Percentiles rank a stretch among this genome's conserved stretches.
Evolutionary conservation across 1,139 yeast species (phyloP).

Genomic region (Lodderomyces jiufengensis): DNA sequence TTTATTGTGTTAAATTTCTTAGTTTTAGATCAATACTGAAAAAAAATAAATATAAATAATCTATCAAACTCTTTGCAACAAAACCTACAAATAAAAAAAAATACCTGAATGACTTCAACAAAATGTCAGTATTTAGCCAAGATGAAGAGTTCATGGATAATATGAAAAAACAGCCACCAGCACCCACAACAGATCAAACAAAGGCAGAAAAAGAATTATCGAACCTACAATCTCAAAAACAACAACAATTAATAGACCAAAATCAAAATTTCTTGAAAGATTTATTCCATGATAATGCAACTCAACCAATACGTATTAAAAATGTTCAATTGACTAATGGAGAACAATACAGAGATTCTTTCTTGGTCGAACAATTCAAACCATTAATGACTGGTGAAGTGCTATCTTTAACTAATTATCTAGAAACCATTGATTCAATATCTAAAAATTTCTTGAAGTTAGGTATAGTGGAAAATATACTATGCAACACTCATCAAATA

Average conservation of each 20-base stretch:
- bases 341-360: conserved; percentile 46
- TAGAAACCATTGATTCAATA: conserved; percentile 40
- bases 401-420: conserved; percentile 34
- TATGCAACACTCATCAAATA: conserved; percentile 36
- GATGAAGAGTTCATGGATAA: conserved; percentile 17
- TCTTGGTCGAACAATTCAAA: conserved; percentile 50
- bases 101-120: too few relatives aligned
- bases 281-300: conserved; percentile 38
- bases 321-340: conserved; percentile 57
- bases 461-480: conserved; percentile 44
- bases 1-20: too few relatives aligned
- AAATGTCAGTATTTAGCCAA: conserved; percentile 15
- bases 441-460: conserved; percentile 39
- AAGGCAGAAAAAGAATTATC: conserved; percentile 32
- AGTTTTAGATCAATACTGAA: background rate
- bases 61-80: too few relatives aligned
- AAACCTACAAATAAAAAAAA: too few relatives aligned
- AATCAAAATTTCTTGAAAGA: conserved; percentile 38
- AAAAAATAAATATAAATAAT: too few relatives aligned
- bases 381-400: conserved; percentile 43
- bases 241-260: conserved; percentile 35
- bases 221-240: conserved; percentile 28
- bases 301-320: conserved; percentile 42
- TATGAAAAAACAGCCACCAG: conserved; percentile 8
- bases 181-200: conserved; percentile 8